Base-by-base conservation (phyloP, 2,329 filamentous ascomycete genomes). In the Talaromyces albobiverticillius region DNA sequence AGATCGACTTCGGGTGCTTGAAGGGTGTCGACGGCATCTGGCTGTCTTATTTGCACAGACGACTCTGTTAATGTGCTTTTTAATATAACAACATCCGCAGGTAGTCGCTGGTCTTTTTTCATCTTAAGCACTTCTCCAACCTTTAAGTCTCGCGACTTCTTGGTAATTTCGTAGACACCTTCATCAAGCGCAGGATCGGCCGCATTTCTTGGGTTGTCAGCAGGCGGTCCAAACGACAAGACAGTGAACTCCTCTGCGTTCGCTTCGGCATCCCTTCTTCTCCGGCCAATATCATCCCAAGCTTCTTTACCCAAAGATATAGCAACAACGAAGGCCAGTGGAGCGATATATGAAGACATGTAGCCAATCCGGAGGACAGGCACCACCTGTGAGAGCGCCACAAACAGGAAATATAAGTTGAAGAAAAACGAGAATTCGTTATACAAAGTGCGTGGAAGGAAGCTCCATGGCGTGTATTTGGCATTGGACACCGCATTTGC, bases 341-440 rank as follows among this genome's bases (percentile, higher is more conserved):
- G 94, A 18, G 89, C 92, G 69, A 97, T 85, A 65, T 99, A 99
- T 1, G 94, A 97, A 26, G 89, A 89, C 57, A 99, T 82, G 70
- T 96, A 97, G 53, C 94, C 94, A 61, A 99, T 96, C 52, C 91
- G 85, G 52, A 99, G 76, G 20, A 89, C 83, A 3, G 91, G 92
- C 65, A 99, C 92, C 41, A 90, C 86, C 73, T 99, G 94, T 34
- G 93, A 97, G 47, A 97, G 74, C 6, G 94, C 95, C 47, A 99
- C 94, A 23, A 97, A 84, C 53, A 99, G 79, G 71, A 99, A 99
- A 71, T 99, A 99, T 79, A 97, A 90, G 80, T 99, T 99, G 80
- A 99, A 96, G 76, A 99, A 99, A 78, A 97, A 99, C 56, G 93
- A 96, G 70, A 99, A 99, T 69, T 99, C 94, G 75, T 97, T 97